Base-by-base conservation (phyloP, 2,329 filamentous ascomycete species). In the Talaromyces sp. region DNA sequence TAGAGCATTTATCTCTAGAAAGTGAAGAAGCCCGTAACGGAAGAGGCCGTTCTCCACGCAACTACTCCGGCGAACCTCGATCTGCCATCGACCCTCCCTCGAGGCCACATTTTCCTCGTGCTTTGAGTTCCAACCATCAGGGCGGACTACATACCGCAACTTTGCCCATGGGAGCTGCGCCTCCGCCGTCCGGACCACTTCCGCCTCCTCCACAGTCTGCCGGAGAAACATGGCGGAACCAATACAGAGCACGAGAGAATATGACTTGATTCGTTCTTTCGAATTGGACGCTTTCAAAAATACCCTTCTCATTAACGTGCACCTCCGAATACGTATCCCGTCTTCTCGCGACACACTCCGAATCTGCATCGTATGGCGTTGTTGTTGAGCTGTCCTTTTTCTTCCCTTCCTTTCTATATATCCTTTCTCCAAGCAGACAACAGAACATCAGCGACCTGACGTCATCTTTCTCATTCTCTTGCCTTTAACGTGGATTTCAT, bases 121-220 rank as follows among this genome's bases (percentile, higher is more conserved):
- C 76, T 5, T 66, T 71, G n/a, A 79, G 76, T 66, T 75, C 74
- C 4, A 73, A 72, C 3, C 59, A 73, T 70, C 28, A 72, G 70
- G 61, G 72, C 72, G 59, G 75, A 69, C 65, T 77, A 52, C 72
- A 76, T 58, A 85, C 83, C 2, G 88, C 88, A 61, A 84, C 82
- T 39, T 78, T 92, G 56, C 87, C 89, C 0, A 83, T 89, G 63
- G 84, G 88, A 23, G 64, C 60, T 54, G 81, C 84, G 50, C 86
- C 83, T 33, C 85, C 87, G 42, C 75, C 77, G 6, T 82, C 83
- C 2, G 83, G 80, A 8, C 84, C 83, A 11, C 80, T 84, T 8
- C 78, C 88, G 35, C 86, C 85, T 56, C 82, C 87, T 21, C 82
- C 86, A n/a, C 85, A 59, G 33, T 44, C 78, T 1, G 48, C 63